phyloP scores from a whole-genome alignment of 2,329 filamentous ascomycete genomes.

The Trichophyton rubrum region DNA sequence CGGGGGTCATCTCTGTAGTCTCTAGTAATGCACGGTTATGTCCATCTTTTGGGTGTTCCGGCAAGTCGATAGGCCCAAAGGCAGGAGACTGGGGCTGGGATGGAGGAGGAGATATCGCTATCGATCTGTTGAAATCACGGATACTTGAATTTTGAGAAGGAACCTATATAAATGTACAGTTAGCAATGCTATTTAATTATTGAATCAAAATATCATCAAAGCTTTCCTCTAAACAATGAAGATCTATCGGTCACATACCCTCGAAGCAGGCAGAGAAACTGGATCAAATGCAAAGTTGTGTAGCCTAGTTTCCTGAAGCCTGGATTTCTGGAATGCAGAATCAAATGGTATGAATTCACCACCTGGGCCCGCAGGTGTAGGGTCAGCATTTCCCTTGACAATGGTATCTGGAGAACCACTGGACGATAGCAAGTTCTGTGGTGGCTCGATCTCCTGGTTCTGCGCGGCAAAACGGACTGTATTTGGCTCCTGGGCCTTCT shows the following conservation, averaged over 20 bases:
- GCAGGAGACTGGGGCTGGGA: conserved; percentile 75
- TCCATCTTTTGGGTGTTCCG: conserved; percentile 40
- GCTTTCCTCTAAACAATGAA: neutral
- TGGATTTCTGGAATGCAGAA: conserved; percentile 57
- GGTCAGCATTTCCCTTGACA: conserved; percentile 6
- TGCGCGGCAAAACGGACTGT: conserved; percentile 60
- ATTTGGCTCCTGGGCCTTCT: conserved; percentile 15
- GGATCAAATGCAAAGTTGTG: conserved; percentile 83
- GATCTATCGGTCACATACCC: conserved; percentile 24
- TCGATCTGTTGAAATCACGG: conserved; percentile 46
- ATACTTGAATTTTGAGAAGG: conserved; percentile 48
- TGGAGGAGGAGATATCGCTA: conserved; percentile 51
- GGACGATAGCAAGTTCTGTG: conserved; percentile 22
- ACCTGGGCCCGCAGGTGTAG: conserved; percentile 27
- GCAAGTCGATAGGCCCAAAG: conserved; percentile 71
- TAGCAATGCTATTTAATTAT: neutral
- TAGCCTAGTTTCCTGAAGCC: conserved; percentile 70
- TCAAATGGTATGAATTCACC: conserved; percentile 62
- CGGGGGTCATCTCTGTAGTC: conserved; percentile 39
- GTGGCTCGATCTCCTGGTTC: conserved; percentile 55
- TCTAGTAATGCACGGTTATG: conserved; percentile 17
- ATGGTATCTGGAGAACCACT: conserved; percentile 14
- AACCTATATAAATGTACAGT: conserved; percentile 22
- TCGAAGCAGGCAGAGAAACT: conserved; percentile 60
- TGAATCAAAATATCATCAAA: neutral